These are phyloP conservation scores for Cyberlindnera xishuangbannaensis DNA, from an alignment of 805 yeast genomes.

Conservation along the genomic window DNA sequence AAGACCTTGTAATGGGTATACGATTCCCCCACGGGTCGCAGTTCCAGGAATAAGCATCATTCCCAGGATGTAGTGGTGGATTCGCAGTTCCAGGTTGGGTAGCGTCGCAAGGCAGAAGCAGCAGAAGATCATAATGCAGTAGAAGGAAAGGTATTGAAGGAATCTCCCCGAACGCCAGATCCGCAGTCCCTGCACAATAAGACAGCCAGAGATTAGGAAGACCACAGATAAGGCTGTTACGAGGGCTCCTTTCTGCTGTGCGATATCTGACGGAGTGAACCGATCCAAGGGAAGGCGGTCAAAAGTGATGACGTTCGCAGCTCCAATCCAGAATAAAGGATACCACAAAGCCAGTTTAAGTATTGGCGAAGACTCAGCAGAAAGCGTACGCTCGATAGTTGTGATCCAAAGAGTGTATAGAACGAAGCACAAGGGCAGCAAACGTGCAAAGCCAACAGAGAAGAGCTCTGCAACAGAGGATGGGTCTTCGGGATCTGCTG, in stretches of 20 bases:
- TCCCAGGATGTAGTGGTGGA: slow-evolving; percentile 81
- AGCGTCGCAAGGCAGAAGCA: slow-evolving; percentile 41
- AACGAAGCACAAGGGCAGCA: slow-evolving; percentile 70
- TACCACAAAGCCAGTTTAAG: slow-evolving; percentile 51
- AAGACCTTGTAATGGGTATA: slow-evolving; percentile 77
- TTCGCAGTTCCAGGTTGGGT: slow-evolving; percentile 67
- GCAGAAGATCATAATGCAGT: slow-evolving; percentile 38
- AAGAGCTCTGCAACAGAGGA: slow-evolving; percentile 54
- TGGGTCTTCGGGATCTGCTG: slow-evolving; percentile 47
- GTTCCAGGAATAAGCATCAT: slow-evolving; percentile 80
- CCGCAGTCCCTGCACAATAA: slow-evolving; percentile 65
- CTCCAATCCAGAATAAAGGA: slow-evolving; percentile 77
- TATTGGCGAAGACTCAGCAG: slow-evolving; percentile 34
- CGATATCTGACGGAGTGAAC: slow-evolving; percentile 63
- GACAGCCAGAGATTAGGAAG: slow-evolving; percentile 44
- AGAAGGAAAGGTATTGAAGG: slow-evolving; percentile 49
- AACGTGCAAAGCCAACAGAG: slow-evolving; percentile 66
- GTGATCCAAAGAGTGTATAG: slow-evolving; percentile 64
- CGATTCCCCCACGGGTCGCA: slow-evolving; percentile 62
- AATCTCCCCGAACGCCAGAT: slow-evolving; percentile 78
- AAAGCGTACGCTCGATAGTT: slow-evolving; percentile 45
- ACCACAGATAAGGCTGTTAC: slow-evolving; percentile 53
- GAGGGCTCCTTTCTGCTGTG: slow-evolving; percentile 71
- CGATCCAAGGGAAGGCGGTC: slow-evolving; percentile 88
- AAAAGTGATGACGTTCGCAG: slow-evolving; percentile 80